A percentile compares a stretch with the other conserved stretches of the same genome.
phyloP scores from a whole-genome alignment of 768 basidiomycete species.

The Leucosporidium yakuticum region DNA sequence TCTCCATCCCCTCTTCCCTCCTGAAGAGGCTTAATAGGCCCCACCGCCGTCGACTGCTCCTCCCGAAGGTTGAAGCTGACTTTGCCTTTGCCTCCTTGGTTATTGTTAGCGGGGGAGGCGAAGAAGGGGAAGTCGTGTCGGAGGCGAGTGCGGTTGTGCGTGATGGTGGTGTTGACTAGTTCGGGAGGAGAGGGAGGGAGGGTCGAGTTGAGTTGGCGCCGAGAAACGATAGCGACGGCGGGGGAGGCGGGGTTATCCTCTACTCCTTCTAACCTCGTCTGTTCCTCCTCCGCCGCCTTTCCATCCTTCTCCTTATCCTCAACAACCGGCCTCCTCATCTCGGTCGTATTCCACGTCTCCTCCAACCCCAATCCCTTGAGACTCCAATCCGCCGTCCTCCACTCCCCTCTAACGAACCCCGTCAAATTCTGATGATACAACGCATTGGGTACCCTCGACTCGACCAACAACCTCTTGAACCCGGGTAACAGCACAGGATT shows the following conservation, averaged over 20 bases:
- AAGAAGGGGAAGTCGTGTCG: conserved; percentile 25
- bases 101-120: not conserved
- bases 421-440: conserved; percentile 28
- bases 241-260: not conserved
- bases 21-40: conserved; percentile 2
- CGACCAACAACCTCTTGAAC: not conserved
- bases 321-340: not conserved
- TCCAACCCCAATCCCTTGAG: conserved; percentile 18
- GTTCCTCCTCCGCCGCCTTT: not conserved
- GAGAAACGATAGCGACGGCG: not conserved
- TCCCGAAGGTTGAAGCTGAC: conserved; percentile 19
- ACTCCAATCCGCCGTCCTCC: not conserved
- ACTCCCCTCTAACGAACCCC: conserved; percentile 22
- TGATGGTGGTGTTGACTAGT: conserved; percentile 3
- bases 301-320: not conserved
- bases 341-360: conserved; percentile 19
- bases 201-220: not conserved
- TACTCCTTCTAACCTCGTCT: not conserved
- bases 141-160: conserved; percentile 20
- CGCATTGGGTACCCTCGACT: not conserved
- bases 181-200: too few species aligned
- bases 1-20: conserved; percentile 12
- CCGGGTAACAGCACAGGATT: not conserved
- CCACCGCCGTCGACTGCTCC: conserved; percentile 14
- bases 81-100: too few species aligned